These are phyloP conservation scores for Phoma sp. DNA, from an alignment of 2,329 filamentous ascomycete species.

Conservation along the genomic window DNA sequence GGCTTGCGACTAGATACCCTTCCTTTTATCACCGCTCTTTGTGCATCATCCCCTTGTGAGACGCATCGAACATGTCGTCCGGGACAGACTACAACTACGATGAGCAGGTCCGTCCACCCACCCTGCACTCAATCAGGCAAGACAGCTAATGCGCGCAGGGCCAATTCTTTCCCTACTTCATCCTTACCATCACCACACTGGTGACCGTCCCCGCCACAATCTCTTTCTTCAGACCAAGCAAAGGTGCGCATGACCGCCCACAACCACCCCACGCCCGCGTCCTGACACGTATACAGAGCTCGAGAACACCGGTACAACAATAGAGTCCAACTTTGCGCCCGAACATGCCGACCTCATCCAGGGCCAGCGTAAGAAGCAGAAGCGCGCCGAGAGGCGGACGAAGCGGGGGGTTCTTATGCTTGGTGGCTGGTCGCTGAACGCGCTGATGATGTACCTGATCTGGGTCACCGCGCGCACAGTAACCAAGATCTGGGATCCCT, in stretches of 20 bases:
- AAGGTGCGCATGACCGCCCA: constrained; percentile 54
- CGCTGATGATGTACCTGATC: constrained; percentile 91
- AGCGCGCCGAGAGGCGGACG: constrained; percentile 85
- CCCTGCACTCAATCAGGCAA: not conserved
- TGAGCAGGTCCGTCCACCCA: constrained; percentile 69
- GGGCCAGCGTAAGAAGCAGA: constrained; percentile 80
- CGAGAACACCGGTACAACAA: constrained; percentile 80
- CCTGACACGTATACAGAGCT: constrained; percentile 59
- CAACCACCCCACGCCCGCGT: not conserved
- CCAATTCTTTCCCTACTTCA: constrained; percentile 99
- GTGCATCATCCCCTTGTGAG: constrained; percentile 23
- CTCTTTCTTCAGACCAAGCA: constrained; percentile 79
- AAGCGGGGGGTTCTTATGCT: constrained; percentile 81
- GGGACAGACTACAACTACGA: constrained; percentile 95
- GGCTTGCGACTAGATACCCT: constrained; percentile 17
- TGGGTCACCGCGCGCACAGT: constrained; percentile 72
- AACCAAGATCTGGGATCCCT: constrained; percentile 92
- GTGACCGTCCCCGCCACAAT: constrained; percentile 91
- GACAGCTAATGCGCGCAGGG: constrained; percentile 60
- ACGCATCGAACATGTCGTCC: constrained; percentile 40
- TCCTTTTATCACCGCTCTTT: constrained; percentile 28
- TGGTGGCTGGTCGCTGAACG: constrained; percentile 82
- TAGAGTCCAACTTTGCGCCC: constrained; percentile 80
- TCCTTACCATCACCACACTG: constrained; percentile 86
- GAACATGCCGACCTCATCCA: constrained; percentile 85